Conservation (phyloP, 805 yeast genomes). For the Saccharomycopsis fodiens region DNA sequence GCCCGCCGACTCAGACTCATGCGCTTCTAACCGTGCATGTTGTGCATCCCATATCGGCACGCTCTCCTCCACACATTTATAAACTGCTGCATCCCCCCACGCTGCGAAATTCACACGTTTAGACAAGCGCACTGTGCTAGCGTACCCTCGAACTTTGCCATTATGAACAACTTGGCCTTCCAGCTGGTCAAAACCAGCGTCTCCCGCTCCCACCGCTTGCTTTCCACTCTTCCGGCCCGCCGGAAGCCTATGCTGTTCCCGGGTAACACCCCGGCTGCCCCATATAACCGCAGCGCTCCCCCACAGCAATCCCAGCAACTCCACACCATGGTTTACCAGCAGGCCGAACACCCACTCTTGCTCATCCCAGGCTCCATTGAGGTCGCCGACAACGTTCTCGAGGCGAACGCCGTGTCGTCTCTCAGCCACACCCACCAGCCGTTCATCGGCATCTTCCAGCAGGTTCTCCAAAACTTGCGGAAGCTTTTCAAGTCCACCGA, state of each 20-base stretch:
- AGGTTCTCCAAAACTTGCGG: slow-evolving; percentile 60
- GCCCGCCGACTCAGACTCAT: too few species aligned
- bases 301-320: background rate
- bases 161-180: too few species aligned
- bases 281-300: background rate
- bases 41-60: too few species aligned
- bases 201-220: too few species aligned
- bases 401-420: slow-evolving; percentile 76
- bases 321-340: slow-evolving; percentile 17
- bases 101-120: too few species aligned
- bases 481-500: slow-evolving; percentile 64
- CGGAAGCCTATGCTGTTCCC: background rate
- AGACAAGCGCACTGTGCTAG: too few species aligned
- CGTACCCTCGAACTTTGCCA: too few species aligned
- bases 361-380: slow-evolving; percentile 86
- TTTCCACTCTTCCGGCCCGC: background rate
- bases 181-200: too few species aligned
- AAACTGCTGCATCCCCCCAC: too few species aligned
- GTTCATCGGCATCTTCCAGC: slow-evolving; percentile 66
- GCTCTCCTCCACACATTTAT: too few species aligned
- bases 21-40: too few species aligned
- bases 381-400: slow-evolving; percentile 70
- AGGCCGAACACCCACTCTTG: slow-evolving; percentile 24
- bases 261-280: background rate
- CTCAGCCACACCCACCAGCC: slow-evolving; percentile 88